Percentiles rank a stretch among this genome's conserved stretches.
phyloP scores from a whole-genome alignment of 768 basidiomycete species.

The Trametes coccinea region DNA sequence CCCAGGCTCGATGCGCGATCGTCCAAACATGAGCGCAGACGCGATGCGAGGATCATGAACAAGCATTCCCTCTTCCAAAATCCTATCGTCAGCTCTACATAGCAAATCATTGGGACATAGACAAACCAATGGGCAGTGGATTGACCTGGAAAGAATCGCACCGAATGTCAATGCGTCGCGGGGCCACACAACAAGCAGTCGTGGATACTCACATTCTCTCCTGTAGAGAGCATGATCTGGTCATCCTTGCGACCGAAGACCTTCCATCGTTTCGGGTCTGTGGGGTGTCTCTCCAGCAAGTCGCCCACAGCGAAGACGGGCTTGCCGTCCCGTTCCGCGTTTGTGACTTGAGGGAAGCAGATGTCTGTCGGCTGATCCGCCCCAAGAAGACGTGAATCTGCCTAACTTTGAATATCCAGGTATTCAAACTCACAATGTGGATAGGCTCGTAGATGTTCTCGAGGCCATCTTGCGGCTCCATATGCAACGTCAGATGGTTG shows the following conservation, averaged over 20 bases:
- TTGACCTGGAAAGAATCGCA: constrained; percentile 33
- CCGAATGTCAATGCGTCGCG: too few relatives aligned
- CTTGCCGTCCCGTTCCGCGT: constrained; percentile 38
- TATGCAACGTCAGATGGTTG: constrained; percentile 5
- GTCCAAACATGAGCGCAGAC: constrained; percentile 28
- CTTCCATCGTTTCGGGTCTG: constrained; percentile 37
- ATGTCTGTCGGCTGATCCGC: constrained; percentile 22
- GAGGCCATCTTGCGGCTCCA: constrained; percentile 6
- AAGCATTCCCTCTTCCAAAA: constrained; percentile 35
- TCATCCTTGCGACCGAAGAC: constrained; percentile 35
- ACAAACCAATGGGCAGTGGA: constrained; percentile 35
- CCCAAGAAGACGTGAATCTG: background rate
- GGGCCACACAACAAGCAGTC: background rate
- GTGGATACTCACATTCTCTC: background rate
- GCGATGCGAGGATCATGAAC: constrained; percentile 22
- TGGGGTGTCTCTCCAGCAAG: constrained; percentile 46
- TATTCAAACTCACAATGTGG: constrained; percentile 5
- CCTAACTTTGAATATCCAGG: too few relatives aligned
- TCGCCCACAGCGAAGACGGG: constrained; percentile 46
- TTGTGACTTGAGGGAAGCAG: constrained; percentile 30
- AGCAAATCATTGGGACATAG: background rate
- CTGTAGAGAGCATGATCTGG: constrained; percentile 43
- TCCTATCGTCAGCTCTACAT: background rate
- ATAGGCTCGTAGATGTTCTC: constrained; percentile 17
- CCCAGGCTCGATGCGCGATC: constrained; percentile 25